Evolutionary conservation across 176 grass and related monocot genomes (phyloP), one percentile per base, ranked within the genome.

Genomic region (Aegilops bicornis): DNA sequence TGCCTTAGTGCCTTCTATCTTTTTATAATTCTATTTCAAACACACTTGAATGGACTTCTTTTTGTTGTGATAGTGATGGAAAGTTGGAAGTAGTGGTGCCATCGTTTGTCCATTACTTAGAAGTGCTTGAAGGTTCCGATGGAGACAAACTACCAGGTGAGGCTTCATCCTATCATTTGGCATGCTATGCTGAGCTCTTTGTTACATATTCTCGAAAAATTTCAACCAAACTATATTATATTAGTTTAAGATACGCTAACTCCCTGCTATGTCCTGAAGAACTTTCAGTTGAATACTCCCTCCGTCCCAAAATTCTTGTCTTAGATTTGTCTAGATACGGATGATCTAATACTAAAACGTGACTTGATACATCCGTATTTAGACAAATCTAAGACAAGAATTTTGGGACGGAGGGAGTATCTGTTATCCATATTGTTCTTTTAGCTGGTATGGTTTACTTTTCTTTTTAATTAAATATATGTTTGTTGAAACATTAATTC

Each of bases 41-140:
- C 61, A 65, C 76, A 77, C 39, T 85, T 50, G 76, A 43, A 81
- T 56, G 30, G 42, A 66, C 29, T 23, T 77, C 45, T 84, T 69
- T 86, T 47, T 92, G 58, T 67, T 62, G 20, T 83, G 31, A 62
- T 69, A 97, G 90, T 89, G 97, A 99, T 45, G 97, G 97, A 52
- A 92, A 94, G 60, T 87, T 99, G 73, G 97, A 99, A 84, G 87
- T 99, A 86, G 94, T 99, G 47, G 97, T 96, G 78, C 94, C 94
- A 73, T 91, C 97, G 69, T 99, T 96, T 90, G 94, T 99, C 73
- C 97, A 99, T 92, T 99, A 96, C 77, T 86, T 99, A 66, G 97
- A 99, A 80, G 97, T 99, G 82, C 94, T 99, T 64, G 94, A 99
- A 87, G 97, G 97, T 73, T 88, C 97, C 32, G 97, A 99, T 66